phyloP scores from a whole-genome alignment of 1,139 yeast species.

The Yamadazyma membranifaciens region DNA sequence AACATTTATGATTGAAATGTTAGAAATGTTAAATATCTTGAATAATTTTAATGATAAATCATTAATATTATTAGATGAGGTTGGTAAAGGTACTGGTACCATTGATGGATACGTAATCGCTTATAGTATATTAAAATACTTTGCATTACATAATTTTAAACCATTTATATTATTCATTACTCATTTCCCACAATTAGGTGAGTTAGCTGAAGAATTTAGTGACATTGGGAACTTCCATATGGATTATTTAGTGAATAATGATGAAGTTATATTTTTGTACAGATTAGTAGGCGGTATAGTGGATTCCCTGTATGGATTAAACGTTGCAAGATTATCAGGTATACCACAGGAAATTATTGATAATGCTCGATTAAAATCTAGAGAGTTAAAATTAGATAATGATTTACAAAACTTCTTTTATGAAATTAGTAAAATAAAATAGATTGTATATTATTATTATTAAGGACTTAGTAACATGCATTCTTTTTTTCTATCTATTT shows the following conservation, averaged over 20 bases:
- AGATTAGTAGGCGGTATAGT: conserved; percentile 59
- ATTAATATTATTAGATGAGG: conserved; percentile 76
- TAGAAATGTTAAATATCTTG: conserved; percentile 61
- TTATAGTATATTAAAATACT: conserved; percentile 65
- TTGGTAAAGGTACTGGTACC: conserved; percentile 88
- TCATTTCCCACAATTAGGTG: conserved; percentile 75
- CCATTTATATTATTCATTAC: conserved; percentile 79
- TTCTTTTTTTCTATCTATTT: not conserved
- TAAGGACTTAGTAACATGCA: not conserved
- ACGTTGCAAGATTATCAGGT: conserved; percentile 73
- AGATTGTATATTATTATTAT: conserved; percentile 8
- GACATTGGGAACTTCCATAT: conserved; percentile 65
- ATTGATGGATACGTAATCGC: conserved; percentile 90
- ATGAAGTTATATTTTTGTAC: conserved; percentile 58
- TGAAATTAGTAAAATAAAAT: conserved; percentile 19
- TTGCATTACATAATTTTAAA: conserved; percentile 41
- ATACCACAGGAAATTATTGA: conserved; percentile 51
- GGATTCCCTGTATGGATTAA: conserved; percentile 69
- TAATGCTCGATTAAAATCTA: conserved; percentile 49
- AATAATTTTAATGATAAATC: conserved; percentile 45
- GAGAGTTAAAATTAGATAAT: conserved; percentile 20
- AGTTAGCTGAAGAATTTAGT: conserved; percentile 41
- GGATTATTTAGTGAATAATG: conserved; percentile 57
- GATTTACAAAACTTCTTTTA: conserved; percentile 18
- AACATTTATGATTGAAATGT: conserved; percentile 74